A percentile compares a stretch with the other conserved stretches of the same genome.
These are phyloP conservation scores for Exophiala spinifera DNA, from an alignment of 2,329 filamentous ascomycete genomes.

Conservation along the genomic window DNA sequence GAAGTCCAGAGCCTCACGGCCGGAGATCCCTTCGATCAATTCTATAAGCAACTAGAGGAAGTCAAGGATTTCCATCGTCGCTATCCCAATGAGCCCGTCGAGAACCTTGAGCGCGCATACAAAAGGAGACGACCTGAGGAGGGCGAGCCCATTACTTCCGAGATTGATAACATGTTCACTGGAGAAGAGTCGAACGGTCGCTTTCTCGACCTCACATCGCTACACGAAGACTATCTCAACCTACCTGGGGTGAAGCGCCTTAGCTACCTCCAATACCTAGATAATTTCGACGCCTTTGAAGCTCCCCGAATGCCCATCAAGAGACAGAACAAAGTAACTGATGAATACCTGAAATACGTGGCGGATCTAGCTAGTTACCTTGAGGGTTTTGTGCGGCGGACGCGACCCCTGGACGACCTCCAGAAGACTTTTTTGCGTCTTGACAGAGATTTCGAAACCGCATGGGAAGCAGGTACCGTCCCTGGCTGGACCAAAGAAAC, in stretches of 20 bases:
- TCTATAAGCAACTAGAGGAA: constrained; percentile 77
- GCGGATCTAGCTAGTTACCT: constrained; percentile 77
- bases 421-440: constrained; percentile 73
- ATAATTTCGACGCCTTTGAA: constrained; percentile 82
- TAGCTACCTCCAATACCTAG: constrained; percentile 88
- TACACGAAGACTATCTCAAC: constrained; percentile 88
- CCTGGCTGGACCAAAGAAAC: constrained; percentile 70
- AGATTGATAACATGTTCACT: constrained; percentile 89
- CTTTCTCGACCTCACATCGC: constrained; percentile 81
- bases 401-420: constrained; percentile 79
- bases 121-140: constrained; percentile 66
- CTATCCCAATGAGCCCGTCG: constrained; percentile 91
- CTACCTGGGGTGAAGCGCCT: constrained; percentile 80
- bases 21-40: constrained; percentile 84
- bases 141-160: constrained; percentile 59
- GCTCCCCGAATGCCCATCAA: constrained; percentile 71
- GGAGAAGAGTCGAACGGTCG: constrained; percentile 92
- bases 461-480: constrained; percentile 77
- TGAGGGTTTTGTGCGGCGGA: constrained; percentile 81
- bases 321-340: constrained; percentile 79
- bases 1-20: constrained; percentile 82
- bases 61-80: constrained; percentile 85
- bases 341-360: constrained; percentile 88
- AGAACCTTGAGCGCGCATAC: constrained; percentile 92
- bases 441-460: constrained; percentile 76